These are phyloP conservation scores for Afroboletus lepidellus DNA, from an alignment of 1,284 basidiomycete genomes.

Conservation along the genomic window DNA sequence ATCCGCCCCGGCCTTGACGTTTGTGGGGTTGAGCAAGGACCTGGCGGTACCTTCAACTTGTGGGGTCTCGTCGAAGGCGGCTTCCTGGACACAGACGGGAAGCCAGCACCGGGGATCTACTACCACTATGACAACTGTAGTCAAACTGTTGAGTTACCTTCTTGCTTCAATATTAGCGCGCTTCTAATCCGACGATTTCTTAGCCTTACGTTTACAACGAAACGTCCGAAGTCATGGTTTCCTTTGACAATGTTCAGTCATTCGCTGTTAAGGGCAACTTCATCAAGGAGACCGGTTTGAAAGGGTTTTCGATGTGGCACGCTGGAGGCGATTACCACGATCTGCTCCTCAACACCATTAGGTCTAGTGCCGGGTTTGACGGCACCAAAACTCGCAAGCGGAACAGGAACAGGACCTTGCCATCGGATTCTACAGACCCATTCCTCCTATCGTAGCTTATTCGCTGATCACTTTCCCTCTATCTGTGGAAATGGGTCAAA, in stretches of 20 bases:
- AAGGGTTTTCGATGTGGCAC: constrained; percentile 60
- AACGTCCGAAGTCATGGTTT: constrained; percentile 37
- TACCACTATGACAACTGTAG: constrained; percentile 47
- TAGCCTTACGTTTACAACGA: constrained; percentile 49
- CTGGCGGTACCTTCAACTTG: background rate
- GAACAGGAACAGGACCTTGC: background rate
- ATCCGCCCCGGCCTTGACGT: background rate
- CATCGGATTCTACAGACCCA: background rate
- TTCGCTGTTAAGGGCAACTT: constrained; percentile 58
- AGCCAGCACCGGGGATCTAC: constrained; percentile 36
- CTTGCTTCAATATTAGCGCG: background rate
- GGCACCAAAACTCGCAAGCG: background rate
- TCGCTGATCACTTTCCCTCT: too few species aligned
- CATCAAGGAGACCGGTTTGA: constrained; percentile 44
- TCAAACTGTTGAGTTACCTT: constrained; percentile 41
- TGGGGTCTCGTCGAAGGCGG: background rate
- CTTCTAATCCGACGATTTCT: background rate
- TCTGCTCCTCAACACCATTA: constrained; percentile 52
- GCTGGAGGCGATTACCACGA: constrained; percentile 52
- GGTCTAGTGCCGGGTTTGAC: constrained; percentile 10
- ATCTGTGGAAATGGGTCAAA: too few species aligned
- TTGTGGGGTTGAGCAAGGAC: background rate
- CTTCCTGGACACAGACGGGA: constrained; percentile 20
- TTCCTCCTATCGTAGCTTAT: too few species aligned
- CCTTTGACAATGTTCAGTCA: constrained; percentile 40